Conservation (phyloP, 371 early-diverging fungal genomes). For the Nematocida parisii region DNA sequence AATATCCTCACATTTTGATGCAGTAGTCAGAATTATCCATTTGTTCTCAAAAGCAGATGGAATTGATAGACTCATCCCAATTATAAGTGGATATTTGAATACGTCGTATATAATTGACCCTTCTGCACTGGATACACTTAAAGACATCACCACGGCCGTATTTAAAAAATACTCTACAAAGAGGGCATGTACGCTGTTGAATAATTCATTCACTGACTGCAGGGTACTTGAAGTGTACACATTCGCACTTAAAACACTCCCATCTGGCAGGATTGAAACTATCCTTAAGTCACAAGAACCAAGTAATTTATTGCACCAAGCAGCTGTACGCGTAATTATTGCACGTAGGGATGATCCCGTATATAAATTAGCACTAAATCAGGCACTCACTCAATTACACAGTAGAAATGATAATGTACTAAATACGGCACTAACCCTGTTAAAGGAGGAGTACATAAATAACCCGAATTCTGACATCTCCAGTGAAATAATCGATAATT, state of each 20-base stretch:
- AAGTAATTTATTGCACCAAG: conserved; percentile 5
- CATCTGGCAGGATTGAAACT: neutral
- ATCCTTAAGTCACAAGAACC: neutral
- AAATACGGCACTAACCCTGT: neutral
- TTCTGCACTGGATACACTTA: neutral
- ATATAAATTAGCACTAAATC: neutral
- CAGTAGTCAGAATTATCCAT: conserved; percentile 15
- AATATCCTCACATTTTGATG: conserved; percentile 56
- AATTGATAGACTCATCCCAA: neutral
- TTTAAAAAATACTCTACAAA: neutral
- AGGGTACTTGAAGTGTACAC: neutral
- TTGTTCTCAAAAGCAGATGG: neutral
- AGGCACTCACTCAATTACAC: neutral
- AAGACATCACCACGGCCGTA: neutral
- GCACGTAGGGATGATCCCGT: neutral
- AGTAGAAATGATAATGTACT: conserved; percentile 21
- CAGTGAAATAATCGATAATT: neutral
- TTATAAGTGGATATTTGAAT: conserved; percentile 28
- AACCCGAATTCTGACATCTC: neutral
- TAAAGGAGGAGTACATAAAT: conserved; percentile 22
- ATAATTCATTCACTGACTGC: neutral
- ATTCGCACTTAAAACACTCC: conserved; percentile 11
- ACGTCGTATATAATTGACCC: neutral
- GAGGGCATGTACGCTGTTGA: neutral
- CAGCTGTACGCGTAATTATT: neutral